Evolutionary conservation across 1,284 basidiomycete species (phyloP).

Genomic region (Ganoderma meredithae): DNA sequence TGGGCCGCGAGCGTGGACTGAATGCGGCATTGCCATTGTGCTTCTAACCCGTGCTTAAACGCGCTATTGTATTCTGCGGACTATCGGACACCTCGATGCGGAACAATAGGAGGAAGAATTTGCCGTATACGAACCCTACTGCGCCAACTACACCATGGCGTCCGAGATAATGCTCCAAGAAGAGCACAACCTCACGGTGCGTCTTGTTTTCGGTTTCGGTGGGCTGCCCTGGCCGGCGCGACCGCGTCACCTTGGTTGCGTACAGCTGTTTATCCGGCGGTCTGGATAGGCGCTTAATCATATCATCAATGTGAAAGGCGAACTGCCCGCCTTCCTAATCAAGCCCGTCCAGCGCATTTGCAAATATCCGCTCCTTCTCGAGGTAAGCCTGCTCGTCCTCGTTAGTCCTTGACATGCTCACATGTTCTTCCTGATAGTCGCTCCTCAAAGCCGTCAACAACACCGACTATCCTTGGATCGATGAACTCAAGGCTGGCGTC

Average conservation of each 20-base stretch:
- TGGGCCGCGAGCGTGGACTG: conserved; percentile 38
- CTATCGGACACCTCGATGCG: conserved; percentile 40
- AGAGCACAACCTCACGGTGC: conserved; percentile 83
- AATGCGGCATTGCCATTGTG: conserved; percentile 45
- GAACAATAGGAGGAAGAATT: conserved; percentile 91
- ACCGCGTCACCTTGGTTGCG: conserved; percentile 33
- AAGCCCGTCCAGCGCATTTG: conserved; percentile 84
- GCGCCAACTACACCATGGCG: conserved; percentile 93
- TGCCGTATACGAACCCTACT: conserved; percentile 96
- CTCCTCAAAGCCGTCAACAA: conserved; percentile 79
- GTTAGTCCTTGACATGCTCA: conserved; percentile 19
- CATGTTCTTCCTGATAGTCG: conserved; percentile 28
- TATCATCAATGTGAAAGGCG: conserved; percentile 84
- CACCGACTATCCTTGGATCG: conserved; percentile 74
- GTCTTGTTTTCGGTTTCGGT: conserved; percentile 50
- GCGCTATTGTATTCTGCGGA: conserved; percentile 43
- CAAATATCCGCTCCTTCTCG: conserved; percentile 76
- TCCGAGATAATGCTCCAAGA: conserved; percentile 87
- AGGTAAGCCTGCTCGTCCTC: conserved; percentile 47
- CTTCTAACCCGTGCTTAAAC: conserved; percentile 36
- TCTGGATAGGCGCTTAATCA: conserved; percentile 68
- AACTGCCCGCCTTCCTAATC: conserved; percentile 88
- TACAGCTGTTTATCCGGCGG: conserved; percentile 43
- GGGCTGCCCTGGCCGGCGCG: conserved; percentile 29
- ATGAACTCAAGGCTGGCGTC: conserved; percentile 86